Conservation (phyloP, 2,329 filamentous ascomycete species). For the Scopulariopsis brevicaulis region DNA sequence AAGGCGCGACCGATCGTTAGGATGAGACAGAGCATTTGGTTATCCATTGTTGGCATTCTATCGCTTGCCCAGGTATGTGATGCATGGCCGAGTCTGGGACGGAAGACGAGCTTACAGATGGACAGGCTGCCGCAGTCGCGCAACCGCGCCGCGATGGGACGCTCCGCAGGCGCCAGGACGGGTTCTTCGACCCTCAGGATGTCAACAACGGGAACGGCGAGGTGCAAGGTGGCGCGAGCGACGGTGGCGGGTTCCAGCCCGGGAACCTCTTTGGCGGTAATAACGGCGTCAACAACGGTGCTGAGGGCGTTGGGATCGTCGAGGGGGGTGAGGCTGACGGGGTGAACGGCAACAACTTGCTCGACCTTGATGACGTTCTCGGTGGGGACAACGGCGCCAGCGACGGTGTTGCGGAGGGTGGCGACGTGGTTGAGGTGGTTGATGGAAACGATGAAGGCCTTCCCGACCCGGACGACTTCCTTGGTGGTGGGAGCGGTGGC, state of each 20-base stretch:
- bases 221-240: neutral
- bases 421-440: neutral
- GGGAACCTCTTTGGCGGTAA: neutral
- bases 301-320: neutral
- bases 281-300: neutral
- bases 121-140: conserved; percentile 6
- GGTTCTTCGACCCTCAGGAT: neutral
- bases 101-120: conserved; percentile 1
- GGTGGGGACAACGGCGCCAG: neutral
- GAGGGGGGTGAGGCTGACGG: neutral
- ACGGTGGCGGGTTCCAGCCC: neutral
- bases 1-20: conserved; percentile 1
- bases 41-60: conserved; percentile 10
- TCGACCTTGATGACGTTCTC: neutral
- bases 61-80: conserved; percentile 10
- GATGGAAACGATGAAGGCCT: neutral
- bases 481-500: neutral
- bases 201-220: conserved; percentile 4
- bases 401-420: neutral
- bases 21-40: conserved; percentile 10
- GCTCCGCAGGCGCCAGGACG: conserved; percentile 1
- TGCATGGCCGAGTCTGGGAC: neutral
- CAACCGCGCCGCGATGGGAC: neutral
- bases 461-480: neutral
- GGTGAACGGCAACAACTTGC: neutral